These are phyloP conservation scores for Leccinum arenicola DNA, from an alignment of 768 basidiomycete species.

Conservation along the genomic window DNA sequence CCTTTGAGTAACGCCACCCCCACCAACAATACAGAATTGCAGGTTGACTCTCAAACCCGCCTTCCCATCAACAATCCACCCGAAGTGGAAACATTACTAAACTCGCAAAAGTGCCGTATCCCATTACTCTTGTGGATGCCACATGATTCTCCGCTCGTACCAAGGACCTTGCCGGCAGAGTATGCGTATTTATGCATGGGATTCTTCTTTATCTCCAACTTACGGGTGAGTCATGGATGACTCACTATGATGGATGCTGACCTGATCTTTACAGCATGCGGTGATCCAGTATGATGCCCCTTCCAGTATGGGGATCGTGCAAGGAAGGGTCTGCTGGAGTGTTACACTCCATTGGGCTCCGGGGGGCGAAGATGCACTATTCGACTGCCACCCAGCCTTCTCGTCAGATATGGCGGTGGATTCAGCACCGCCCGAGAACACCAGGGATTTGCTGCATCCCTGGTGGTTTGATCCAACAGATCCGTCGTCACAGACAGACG, in stretches of 20 bases:
- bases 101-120: constrained; percentile 35
- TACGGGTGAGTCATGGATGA: constrained; percentile 33
- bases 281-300: background rate
- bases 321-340: constrained; percentile 43
- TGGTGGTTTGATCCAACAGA: constrained; percentile 25
- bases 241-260: background rate
- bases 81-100: constrained; percentile 42
- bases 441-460: constrained; percentile 9
- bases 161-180: constrained; percentile 31
- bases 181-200: constrained; percentile 45
- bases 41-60: background rate
- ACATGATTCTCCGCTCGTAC: constrained; percentile 28
- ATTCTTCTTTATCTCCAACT: constrained; percentile 40
- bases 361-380: constrained; percentile 44
- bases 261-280: constrained; percentile 13
- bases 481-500: background rate
- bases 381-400: constrained; percentile 1
- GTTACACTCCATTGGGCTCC: constrained; percentile 47
- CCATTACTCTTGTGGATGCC: constrained; percentile 45
- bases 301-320: constrained; percentile 2
- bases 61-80: constrained; percentile 35
- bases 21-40: background rate
- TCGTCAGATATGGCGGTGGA: background rate
- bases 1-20: background rate
- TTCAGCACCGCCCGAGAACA: background rate